Percentiles rank a stretch among this genome's conserved stretches.
These are phyloP conservation scores for Adenanthera pavonina DNA, from an alignment of 306 rosid genomes.

Conservation along the genomic window DNA sequence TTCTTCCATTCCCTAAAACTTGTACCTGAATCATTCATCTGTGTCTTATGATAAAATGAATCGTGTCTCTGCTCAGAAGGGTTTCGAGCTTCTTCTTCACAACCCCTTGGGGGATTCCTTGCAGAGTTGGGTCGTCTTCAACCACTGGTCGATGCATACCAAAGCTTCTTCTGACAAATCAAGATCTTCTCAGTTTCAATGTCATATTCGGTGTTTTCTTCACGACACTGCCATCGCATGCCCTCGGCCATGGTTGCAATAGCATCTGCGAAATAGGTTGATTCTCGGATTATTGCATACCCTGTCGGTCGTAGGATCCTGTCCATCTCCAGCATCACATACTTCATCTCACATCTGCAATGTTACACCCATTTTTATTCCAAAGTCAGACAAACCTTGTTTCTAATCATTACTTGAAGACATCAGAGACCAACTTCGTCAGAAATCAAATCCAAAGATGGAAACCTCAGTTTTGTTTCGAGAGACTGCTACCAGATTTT, in stretches of 20 bases:
- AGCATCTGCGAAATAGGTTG: constrained; percentile 79
- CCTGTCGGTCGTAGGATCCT: constrained; percentile 82
- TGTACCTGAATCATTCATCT: constrained; percentile 43
- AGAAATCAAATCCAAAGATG: not conserved
- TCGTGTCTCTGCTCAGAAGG: constrained; percentile 52
- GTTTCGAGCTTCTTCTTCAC: constrained; percentile 38
- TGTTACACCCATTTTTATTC: constrained; percentile 23
- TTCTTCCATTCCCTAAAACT: constrained; percentile 48
- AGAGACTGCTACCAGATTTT: too few species aligned
- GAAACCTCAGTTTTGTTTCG: too few species aligned
- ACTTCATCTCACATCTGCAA: constrained; percentile 91
- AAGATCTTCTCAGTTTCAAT: constrained; percentile 80
- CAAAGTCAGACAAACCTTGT: too few species aligned
- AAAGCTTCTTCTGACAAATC: constrained; percentile 90
- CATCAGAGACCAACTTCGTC: too few species aligned
- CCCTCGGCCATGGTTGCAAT: constrained; percentile 69
- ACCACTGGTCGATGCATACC: constrained; percentile 70
- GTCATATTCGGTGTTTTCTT: constrained; percentile 72
- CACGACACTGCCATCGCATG: constrained; percentile 83
- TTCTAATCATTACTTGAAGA: not conserved
- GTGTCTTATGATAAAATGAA: constrained; percentile 38
- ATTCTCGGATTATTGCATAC: constrained; percentile 75
- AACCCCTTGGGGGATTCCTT: too few species aligned
- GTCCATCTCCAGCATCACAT: constrained; percentile 93
- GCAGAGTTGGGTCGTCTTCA: constrained; percentile 44